These are phyloP conservation scores for Asterophora parasitica DNA, from an alignment of 768 basidiomycete species.

Conservation along the genomic window DNA sequence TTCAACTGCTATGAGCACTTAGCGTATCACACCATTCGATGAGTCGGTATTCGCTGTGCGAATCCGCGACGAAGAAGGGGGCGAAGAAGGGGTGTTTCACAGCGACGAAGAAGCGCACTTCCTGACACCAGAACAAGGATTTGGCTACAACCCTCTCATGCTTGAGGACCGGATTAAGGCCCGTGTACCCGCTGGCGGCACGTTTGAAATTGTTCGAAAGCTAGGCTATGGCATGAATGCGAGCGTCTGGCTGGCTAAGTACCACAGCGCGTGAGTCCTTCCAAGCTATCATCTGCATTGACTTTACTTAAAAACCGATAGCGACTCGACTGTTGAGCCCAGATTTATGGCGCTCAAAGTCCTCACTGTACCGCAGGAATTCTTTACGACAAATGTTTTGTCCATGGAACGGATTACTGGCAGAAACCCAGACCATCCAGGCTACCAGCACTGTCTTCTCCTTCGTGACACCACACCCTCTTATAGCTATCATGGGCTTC, in stretches of 20 bases:
- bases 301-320: neutral
- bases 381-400: neutral
- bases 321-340: neutral
- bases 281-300: slow-evolving; percentile 3
- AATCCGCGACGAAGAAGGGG: too few relatives aligned
- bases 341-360: neutral
- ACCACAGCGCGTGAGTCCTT: neutral
- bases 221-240: neutral
- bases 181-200: neutral
- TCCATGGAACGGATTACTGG: neutral
- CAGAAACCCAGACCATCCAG: neutral
- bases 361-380: neutral
- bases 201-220: neutral
- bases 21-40: too few relatives aligned
- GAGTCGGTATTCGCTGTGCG: too few relatives aligned
- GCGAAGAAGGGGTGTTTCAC: too few relatives aligned
- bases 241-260: slow-evolving; percentile 1
- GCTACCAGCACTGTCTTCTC: slow-evolving; percentile 3
- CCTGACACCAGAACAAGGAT: neutral
- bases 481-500: neutral
- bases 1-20: too few relatives aligned
- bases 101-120: too few relatives aligned
- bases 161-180: neutral
- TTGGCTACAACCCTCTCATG: neutral
- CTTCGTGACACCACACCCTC: too few relatives aligned